Percentiles rank a stretch among this genome's conserved stretches.
Evolutionary conservation across 2,329 filamentous ascomycete species (phyloP).

Genomic region (Metarhizium humberi): DNA sequence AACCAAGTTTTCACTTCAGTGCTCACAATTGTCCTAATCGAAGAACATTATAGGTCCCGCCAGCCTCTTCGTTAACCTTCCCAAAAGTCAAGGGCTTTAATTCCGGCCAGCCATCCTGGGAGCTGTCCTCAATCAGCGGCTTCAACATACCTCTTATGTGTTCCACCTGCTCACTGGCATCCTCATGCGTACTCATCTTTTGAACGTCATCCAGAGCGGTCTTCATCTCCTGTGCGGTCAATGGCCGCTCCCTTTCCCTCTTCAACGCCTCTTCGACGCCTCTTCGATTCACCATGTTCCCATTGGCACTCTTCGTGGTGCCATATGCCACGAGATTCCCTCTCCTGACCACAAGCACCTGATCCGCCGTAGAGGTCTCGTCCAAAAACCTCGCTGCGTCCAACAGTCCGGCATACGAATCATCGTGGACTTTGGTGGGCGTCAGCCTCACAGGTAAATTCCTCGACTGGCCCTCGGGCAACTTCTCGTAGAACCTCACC

Average conservation of each 20-base stretch:
- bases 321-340: constrained; percentile 26
- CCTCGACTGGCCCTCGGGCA: constrained; percentile 24
- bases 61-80: neutral
- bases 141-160: constrained; percentile 18
- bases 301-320: constrained; percentile 3
- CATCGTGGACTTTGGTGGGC: constrained; percentile 34
- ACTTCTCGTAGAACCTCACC: constrained; percentile 25
- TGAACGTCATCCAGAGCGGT: constrained; percentile 15
- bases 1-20: neutral
- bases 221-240: constrained; percentile 17
- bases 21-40: constrained; percentile 4
- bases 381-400: constrained; percentile 29
- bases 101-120: constrained; percentile 4
- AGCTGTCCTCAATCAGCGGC: constrained; percentile 9
- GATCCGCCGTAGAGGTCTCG: constrained; percentile 17
- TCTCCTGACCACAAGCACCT: constrained; percentile 29
- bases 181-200: constrained; percentile 13
- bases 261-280: constrained; percentile 14
- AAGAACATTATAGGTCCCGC: constrained; percentile 7
- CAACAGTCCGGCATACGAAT: constrained; percentile 30
- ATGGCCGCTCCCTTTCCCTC: constrained; percentile 17
- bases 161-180: constrained; percentile 12
- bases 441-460: constrained; percentile 31
- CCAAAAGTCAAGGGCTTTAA: constrained; percentile 15
- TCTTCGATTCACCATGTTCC: neutral